These are phyloP conservation scores for Suhomyces atakaporum DNA, from an alignment of 1,139 yeast genomes.

Conservation along the genomic window DNA sequence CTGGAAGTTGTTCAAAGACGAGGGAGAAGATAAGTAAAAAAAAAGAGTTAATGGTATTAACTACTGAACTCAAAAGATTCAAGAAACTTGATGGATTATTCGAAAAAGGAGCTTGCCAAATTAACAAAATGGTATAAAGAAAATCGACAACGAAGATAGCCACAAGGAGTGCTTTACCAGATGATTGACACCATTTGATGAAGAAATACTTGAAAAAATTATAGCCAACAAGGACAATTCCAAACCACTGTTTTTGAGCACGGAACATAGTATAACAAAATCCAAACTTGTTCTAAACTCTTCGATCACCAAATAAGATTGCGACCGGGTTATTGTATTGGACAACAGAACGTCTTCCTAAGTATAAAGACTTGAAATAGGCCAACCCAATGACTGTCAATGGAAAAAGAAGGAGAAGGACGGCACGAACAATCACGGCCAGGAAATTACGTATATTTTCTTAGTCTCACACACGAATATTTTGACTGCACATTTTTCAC, in stretches of 20 bases:
- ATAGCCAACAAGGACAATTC: slow-evolving; percentile 56
- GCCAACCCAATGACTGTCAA: slow-evolving; percentile 60
- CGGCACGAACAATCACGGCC: slow-evolving; percentile 72
- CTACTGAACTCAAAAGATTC: slow-evolving; percentile 63
- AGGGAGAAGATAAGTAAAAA: slow-evolving; percentile 73
- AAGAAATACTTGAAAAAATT: slow-evolving; percentile 61
- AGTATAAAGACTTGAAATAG: slow-evolving; percentile 55
- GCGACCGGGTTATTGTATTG: slow-evolving; percentile 75
- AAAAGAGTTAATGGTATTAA: slow-evolving; percentile 68
- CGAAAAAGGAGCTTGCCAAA: slow-evolving; percentile 63
- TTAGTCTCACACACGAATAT: slow-evolving; percentile 4
- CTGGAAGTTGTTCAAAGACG: slow-evolving; percentile 66
- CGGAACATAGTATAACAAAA: slow-evolving; percentile 82
- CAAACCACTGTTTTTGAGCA: slow-evolving; percentile 80
- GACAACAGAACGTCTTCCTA: slow-evolving; percentile 56
- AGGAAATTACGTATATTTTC: slow-evolving; percentile 42
- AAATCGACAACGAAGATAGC: slow-evolving; percentile 67
- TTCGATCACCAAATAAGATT: slow-evolving; percentile 67
- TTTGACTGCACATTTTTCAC: slow-evolving; percentile 4
- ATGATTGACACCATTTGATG: slow-evolving; percentile 66
- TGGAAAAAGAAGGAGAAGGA: slow-evolving; percentile 57
- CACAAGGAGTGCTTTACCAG: slow-evolving; percentile 70
- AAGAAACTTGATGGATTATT: slow-evolving; percentile 72
- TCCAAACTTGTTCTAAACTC: slow-evolving; percentile 67
- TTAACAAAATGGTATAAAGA: slow-evolving; percentile 58